These are phyloP conservation scores for Fusarium veterinarium DNA, from an alignment of 2,329 filamentous ascomycete genomes.

Conservation along the genomic window DNA sequence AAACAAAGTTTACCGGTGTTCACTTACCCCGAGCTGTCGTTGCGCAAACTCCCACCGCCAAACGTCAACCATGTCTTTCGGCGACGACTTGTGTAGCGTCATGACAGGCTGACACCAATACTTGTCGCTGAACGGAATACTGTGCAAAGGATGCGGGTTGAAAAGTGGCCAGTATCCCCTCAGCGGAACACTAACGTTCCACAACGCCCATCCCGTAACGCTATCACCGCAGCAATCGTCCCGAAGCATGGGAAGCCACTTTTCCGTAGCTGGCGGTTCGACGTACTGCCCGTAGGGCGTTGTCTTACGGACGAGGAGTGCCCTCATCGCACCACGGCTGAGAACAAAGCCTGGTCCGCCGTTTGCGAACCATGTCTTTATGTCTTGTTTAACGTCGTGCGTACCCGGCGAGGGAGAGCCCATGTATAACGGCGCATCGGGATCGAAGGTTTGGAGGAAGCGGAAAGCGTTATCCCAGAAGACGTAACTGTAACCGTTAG, in stretches of 20 bases:
- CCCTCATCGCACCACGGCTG: constrained; percentile 58
- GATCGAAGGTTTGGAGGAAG: constrained; percentile 61
- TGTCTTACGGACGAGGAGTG: constrained; percentile 49
- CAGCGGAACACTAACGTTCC: constrained; percentile 56
- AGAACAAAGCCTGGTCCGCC: constrained; percentile 61
- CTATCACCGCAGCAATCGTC: constrained; percentile 66
- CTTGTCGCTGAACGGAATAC: constrained; percentile 58
- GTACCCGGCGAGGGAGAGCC: constrained; percentile 60
- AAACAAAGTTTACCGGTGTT: neutral
- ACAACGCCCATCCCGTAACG: constrained; percentile 60
- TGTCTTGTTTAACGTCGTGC: constrained; percentile 44
- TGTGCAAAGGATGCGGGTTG: constrained; percentile 61
- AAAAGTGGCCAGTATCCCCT: constrained; percentile 63
- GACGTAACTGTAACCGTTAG: constrained; percentile 40
- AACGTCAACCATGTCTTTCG: constrained; percentile 60
- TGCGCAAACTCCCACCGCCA: constrained; percentile 58
- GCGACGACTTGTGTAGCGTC: constrained; percentile 60
- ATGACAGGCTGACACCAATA: constrained; percentile 64
- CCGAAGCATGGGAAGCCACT: constrained; percentile 55
- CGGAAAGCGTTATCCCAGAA: constrained; percentile 59
- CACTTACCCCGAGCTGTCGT: constrained; percentile 48
- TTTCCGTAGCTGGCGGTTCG: constrained; percentile 52
- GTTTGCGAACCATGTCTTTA: constrained; percentile 59
- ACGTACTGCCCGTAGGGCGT: constrained; percentile 51
- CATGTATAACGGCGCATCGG: constrained; percentile 58